Conservation (phyloP, 2,329 filamentous ascomycete genomes). For the Colletotrichum karsti region DNA sequence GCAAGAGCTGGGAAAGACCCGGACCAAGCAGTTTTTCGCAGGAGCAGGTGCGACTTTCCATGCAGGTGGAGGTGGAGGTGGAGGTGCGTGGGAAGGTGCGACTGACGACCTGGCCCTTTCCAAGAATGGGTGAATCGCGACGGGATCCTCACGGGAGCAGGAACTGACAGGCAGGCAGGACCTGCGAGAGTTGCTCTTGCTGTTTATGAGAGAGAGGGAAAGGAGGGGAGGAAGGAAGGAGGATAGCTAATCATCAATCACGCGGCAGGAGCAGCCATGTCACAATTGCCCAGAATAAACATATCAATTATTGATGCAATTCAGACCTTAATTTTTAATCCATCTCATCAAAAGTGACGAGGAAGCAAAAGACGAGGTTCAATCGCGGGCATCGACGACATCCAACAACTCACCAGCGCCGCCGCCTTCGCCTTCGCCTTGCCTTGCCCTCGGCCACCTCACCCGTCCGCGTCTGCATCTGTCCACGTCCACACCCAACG, state of each 20-base stretch:
- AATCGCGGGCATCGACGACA: background rate
- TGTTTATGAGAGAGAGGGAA: background rate
- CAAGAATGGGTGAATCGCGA: conserved; percentile 9
- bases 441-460: background rate
- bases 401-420: background rate
- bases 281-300: background rate
- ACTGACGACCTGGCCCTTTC: background rate
- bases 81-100: background rate
- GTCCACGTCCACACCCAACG: background rate
- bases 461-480: background rate
- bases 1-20: conserved; percentile 13
- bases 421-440: background rate
- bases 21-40: conserved; percentile 2
- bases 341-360: no score
- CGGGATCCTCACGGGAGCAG: conserved; percentile 3
- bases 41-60: no score
- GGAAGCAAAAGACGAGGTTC: background rate
- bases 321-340: no score
- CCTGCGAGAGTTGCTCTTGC: background rate
- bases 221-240: background rate
- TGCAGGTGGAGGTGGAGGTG: background rate
- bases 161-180: background rate
- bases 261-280: background rate
- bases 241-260: background rate
- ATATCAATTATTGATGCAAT: no score